phyloP scores from a whole-genome alignment of 2,329 filamentous ascomycete genomes.

The Pseudogymnoascus sp. region DNA sequence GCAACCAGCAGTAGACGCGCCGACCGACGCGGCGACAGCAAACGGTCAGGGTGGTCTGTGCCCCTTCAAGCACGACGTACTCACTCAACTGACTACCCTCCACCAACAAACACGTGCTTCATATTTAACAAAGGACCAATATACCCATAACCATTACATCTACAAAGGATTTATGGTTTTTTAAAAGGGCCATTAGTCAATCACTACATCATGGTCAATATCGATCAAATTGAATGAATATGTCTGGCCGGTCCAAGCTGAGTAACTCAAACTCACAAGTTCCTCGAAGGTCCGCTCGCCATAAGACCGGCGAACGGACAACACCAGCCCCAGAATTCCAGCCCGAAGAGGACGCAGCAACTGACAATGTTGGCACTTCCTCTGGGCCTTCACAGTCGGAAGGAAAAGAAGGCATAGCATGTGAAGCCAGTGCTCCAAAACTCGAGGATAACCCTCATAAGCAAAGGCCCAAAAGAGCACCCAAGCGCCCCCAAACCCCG shows the following conservation, averaged over 20 bases:
- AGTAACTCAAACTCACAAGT: constrained; percentile 4
- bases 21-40: constrained; percentile 6
- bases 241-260: background rate
- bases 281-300: constrained; percentile 1
- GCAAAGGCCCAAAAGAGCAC: background rate
- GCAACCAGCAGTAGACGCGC: background rate
- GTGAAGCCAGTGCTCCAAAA: background rate
- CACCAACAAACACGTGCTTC: constrained; percentile 1
- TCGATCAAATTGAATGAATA: background rate
- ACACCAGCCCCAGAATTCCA: background rate
- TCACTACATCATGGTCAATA: background rate
- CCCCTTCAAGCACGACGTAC: background rate
- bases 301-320: background rate
- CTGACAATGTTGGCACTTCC: background rate
- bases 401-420: background rate
- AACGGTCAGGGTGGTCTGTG: background rate
- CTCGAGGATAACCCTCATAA: background rate
- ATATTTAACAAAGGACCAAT: background rate
- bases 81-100: background rate
- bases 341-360: background rate
- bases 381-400: background rate
- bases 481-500: background rate
- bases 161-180: background rate
- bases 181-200: background rate
- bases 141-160: background rate